Evolutionary conservation across 257 asterid species (phyloP).

Genomic region (Salvia splendens): DNA sequence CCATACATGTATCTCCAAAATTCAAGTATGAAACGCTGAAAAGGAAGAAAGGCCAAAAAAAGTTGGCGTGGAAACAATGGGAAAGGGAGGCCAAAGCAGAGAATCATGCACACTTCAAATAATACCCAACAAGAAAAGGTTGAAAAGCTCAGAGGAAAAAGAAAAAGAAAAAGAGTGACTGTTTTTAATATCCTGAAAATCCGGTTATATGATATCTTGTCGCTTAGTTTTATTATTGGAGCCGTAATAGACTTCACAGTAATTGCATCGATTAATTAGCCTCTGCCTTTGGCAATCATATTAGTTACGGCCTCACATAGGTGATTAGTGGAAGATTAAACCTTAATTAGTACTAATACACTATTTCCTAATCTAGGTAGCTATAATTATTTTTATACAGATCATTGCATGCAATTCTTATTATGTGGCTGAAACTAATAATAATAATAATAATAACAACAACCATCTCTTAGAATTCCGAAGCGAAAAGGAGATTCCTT

Average conservation of each 20-base stretch:
- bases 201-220: constrained; percentile 49
- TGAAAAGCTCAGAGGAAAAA: constrained; percentile 12
- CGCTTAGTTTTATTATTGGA: constrained; percentile 27
- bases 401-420: neutral
- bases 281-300: constrained; percentile 17
- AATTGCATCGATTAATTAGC: constrained; percentile 27
- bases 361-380: constrained; percentile 6
- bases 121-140: constrained; percentile 45
- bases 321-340: constrained; percentile 15
- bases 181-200: constrained; percentile 49
- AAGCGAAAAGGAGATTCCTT: neutral
- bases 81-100: constrained; percentile 5
- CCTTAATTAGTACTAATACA: neutral
- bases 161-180: neutral
- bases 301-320: constrained; percentile 9
- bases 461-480: too few species aligned
- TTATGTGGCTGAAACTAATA: neutral
- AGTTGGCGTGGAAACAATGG: too few species aligned
- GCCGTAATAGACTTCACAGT: constrained; percentile 8
- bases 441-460: too few species aligned
- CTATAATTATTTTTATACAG: neutral
- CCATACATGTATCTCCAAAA: too few species aligned
- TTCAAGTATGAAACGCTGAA: too few species aligned
- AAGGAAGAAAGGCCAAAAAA: too few species aligned
- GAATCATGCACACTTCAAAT: constrained; percentile 40